Evolutionary conservation across 2,329 filamentous ascomycete species (phyloP).

Genomic region (Biscogniauxia sp.): DNA sequence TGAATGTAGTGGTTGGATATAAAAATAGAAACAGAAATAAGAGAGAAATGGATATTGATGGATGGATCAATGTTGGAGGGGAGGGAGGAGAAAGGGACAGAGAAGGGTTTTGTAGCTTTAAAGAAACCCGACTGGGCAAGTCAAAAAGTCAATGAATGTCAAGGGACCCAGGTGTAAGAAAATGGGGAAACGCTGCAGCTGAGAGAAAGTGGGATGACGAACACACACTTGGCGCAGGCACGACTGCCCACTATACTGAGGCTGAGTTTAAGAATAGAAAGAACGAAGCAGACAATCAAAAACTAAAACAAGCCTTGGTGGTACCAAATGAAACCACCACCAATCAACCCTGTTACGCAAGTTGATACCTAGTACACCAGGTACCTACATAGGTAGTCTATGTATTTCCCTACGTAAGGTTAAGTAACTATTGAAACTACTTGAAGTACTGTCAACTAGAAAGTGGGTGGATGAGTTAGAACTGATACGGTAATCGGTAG

Average conservation of each 20-base stretch:
- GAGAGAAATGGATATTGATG: not conserved
- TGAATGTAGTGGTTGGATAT: constrained; percentile 1
- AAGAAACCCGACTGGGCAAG: not conserved
- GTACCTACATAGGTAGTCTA: too few relatives aligned
- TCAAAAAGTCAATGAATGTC: not conserved
- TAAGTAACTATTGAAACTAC: too few relatives aligned
- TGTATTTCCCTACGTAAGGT: too few relatives aligned
- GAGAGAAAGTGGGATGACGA: not conserved
- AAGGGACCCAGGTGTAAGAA: not conserved
- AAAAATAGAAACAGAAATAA: not conserved
- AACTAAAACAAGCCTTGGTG: not conserved
- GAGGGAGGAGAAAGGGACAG: not conserved
- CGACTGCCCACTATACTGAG: not conserved
- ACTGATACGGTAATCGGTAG: too few relatives aligned
- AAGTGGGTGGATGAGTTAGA: too few relatives aligned
- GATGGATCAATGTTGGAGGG: not conserved
- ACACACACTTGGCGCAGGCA: not conserved
- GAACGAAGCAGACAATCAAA: not conserved
- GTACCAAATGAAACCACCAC: too few relatives aligned
- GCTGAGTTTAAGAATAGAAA: constrained; percentile 1
- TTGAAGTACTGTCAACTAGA: too few relatives aligned
- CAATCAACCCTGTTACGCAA: too few relatives aligned
- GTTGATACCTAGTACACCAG: too few relatives aligned
- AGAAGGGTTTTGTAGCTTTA: constrained; percentile 1
- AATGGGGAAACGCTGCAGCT: not conserved